Evolutionary conservation across 176 grass and related monocot genomes (phyloP).

Genomic region (Hyparrhenia diplandra): DNA sequence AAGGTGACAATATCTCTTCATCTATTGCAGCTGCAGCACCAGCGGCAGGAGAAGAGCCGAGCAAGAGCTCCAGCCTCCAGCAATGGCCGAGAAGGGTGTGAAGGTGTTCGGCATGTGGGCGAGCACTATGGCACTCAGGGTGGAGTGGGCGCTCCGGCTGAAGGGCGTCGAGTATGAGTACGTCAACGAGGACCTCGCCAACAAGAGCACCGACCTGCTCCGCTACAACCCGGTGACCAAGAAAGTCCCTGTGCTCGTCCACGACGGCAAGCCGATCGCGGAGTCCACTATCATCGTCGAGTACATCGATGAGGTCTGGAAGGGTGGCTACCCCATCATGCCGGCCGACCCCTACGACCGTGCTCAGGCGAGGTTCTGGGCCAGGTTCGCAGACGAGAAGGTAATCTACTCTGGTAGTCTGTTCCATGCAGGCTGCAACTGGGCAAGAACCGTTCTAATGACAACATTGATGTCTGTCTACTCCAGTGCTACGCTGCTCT

Average conservation of each 20-base stretch:
- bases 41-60: not conserved
- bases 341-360: constrained; percentile 47
- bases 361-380: constrained; percentile 58
- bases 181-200: constrained; percentile 47
- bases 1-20: no score
- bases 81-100: constrained; percentile 56
- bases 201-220: constrained; percentile 57
- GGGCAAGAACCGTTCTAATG: no score
- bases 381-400: constrained; percentile 52
- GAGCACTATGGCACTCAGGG: constrained; percentile 37
- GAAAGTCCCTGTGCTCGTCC: constrained; percentile 58
- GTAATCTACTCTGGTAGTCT: no score
- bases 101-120: constrained; percentile 59
- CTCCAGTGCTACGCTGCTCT: no score
- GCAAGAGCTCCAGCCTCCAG: not conserved
- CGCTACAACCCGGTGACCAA: constrained; percentile 56
- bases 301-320: constrained; percentile 64
- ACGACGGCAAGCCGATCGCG: constrained; percentile 44
- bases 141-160: constrained; percentile 61
- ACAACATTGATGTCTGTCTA: no score
- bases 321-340: constrained; percentile 50
- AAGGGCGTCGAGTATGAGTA: constrained; percentile 63
- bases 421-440: no score
- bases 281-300: constrained; percentile 52
- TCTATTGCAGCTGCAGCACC: no score